phyloP scores from a whole-genome alignment of 73 alveolate genomes.

The Uronychia binucleata region DNA sequence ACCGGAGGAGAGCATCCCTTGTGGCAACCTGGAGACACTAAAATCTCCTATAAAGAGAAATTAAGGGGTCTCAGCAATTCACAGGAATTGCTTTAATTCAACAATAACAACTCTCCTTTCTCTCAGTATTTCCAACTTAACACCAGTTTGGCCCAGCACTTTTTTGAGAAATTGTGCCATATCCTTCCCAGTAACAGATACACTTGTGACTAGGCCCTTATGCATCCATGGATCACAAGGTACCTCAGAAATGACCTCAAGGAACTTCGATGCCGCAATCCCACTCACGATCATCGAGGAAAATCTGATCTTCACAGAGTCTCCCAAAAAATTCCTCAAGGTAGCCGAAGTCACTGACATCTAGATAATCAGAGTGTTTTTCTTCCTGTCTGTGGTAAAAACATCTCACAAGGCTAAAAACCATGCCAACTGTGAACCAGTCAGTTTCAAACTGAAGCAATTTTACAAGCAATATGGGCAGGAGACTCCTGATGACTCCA shows the following conservation, averaged over 20 bases:
- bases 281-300: slow-evolving; percentile 41
- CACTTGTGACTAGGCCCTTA: slow-evolving; percentile 39
- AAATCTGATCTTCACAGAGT: slow-evolving; percentile 19
- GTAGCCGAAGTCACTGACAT: neutral
- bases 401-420: too few relatives aligned
- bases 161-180: slow-evolving; percentile 43
- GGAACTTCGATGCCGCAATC: slow-evolving; percentile 20
- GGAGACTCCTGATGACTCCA: neutral
- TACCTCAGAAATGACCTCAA: neutral
- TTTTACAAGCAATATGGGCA: neutral
- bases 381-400: neutral
- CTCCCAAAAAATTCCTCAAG: slow-evolving; percentile 31
- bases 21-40: slow-evolving; percentile 25
- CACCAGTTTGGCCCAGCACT: slow-evolving; percentile 17
- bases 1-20: slow-evolving; percentile 59
- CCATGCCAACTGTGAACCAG: neutral
- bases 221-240: slow-evolving; percentile 69
- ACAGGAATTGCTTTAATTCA: neutral
- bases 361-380: neutral
- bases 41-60: slow-evolving; percentile 29
- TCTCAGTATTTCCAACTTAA: neutral
- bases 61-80: slow-evolving; percentile 15
- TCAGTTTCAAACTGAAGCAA: neutral
- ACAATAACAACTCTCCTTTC: neutral
- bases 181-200: slow-evolving; percentile 44